These are phyloP conservation scores for Erythrophleum fordii DNA, from an alignment of 306 rosid species.

Conservation along the genomic window DNA sequence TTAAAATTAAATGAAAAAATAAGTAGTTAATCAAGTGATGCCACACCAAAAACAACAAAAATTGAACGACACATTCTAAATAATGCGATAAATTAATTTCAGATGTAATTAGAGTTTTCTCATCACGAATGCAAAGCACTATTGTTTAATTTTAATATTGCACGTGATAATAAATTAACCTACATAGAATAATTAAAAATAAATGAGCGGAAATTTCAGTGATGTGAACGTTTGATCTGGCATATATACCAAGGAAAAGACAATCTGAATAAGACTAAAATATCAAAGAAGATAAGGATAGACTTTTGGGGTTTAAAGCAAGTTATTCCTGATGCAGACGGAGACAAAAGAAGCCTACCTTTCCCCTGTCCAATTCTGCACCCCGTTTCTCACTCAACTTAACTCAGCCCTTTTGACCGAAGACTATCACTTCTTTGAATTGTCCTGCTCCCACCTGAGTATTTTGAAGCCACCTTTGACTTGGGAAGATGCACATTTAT, in stretches of 20 bases:
- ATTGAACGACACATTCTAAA: too few species aligned
- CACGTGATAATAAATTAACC: background rate
- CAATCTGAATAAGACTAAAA: background rate
- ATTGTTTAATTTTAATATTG: background rate
- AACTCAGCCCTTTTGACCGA: conserved; percentile 9
- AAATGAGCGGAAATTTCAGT: background rate
- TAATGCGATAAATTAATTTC: background rate
- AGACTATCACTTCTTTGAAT: conserved; percentile 27
- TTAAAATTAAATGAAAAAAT: too few species aligned
- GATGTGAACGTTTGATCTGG: background rate
- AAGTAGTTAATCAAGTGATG: too few species aligned
- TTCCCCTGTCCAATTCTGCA: background rate
- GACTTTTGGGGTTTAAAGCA: background rate
- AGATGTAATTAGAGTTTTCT: too few species aligned
- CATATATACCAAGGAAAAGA: background rate
- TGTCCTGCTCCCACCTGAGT: background rate
- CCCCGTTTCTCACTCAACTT: conserved; percentile 20
- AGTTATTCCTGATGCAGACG: conserved; percentile 8
- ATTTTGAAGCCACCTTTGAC: background rate
- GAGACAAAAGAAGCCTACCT: conserved; percentile 37
- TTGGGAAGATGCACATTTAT: background rate
- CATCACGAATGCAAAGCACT: background rate
- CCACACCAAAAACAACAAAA: too few species aligned
- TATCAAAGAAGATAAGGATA: conserved; percentile 5
- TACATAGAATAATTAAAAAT: background rate